phyloP scores from a whole-genome alignment of 768 basidiomycete genomes.

The Lyophyllum shimeji region DNA sequence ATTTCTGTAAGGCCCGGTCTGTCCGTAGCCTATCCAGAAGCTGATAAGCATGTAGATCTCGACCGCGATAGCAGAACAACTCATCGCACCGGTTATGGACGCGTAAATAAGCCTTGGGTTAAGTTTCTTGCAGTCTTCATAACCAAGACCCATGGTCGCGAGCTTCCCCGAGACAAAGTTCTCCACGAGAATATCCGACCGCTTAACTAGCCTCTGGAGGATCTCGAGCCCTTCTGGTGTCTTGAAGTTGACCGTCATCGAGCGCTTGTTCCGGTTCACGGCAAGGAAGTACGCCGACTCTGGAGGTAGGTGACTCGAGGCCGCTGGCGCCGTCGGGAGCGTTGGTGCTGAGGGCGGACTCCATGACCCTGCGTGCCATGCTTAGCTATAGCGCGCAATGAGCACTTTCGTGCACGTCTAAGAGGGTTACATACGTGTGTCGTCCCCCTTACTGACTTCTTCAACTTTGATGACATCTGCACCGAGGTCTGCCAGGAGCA shows the following conservation, averaged over 20 bases:
- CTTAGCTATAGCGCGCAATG: constrained; percentile 6
- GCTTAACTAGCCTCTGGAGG: constrained; percentile 63
- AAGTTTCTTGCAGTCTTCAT: constrained; percentile 73
- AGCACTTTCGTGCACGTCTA: background rate
- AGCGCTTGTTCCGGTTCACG: constrained; percentile 86
- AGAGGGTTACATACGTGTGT: constrained; percentile 47
- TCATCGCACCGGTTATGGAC: constrained; percentile 74
- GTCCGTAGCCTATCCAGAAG: constrained; percentile 41
- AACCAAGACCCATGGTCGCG: constrained; percentile 80
- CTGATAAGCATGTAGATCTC: background rate
- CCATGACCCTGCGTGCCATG: constrained; percentile 55
- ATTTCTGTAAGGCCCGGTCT: constrained; percentile 84
- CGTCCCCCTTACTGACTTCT: constrained; percentile 78
- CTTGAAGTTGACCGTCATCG: constrained; percentile 90
- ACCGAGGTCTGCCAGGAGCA: constrained; percentile 90
- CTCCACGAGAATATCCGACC: constrained; percentile 86
- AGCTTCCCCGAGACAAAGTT: constrained; percentile 89
- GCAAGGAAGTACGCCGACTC: constrained; percentile 94
- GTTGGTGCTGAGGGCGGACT: constrained; percentile 59
- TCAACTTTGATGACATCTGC: constrained; percentile 96
- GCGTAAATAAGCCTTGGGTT: constrained; percentile 86
- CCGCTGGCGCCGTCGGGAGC: constrained; percentile 45
- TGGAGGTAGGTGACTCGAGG: constrained; percentile 68
- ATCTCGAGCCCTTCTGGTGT: constrained; percentile 73
- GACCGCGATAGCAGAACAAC: background rate